Evolutionary conservation across 2,329 filamentous ascomycete species (phyloP).

Genomic region (Colletotrichum sidae): DNA sequence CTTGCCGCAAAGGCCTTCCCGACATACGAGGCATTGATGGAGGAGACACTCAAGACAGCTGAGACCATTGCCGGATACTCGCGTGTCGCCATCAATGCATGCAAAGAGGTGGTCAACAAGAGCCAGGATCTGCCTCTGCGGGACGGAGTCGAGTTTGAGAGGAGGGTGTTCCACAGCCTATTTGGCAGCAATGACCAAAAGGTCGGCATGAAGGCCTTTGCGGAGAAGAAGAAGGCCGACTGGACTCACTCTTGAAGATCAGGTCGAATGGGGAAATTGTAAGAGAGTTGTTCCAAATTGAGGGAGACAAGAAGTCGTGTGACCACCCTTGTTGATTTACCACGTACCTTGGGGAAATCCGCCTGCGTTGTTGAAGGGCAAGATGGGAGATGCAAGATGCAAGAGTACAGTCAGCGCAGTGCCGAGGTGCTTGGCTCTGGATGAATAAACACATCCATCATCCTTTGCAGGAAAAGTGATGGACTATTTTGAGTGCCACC

Average conservation of each 20-base stretch:
- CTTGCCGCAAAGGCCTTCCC: constrained; percentile 86
- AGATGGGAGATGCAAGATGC: not conserved
- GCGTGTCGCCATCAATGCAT: constrained; percentile 86
- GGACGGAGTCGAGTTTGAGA: constrained; percentile 95
- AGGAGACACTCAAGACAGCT: constrained; percentile 83
- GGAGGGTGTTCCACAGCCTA: constrained; percentile 89
- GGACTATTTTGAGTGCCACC: constrained; percentile 11
- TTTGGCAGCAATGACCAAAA: constrained; percentile 98
- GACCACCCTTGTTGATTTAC: constrained; percentile 4
- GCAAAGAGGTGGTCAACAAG: constrained; percentile 99
- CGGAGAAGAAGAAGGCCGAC: constrained; percentile 91
- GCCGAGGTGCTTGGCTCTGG: constrained; percentile 17
- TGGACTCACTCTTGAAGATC: constrained; percentile 80
- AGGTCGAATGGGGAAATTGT: constrained; percentile 5
- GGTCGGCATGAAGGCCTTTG: constrained; percentile 95
- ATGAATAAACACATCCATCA: constrained; percentile 1
- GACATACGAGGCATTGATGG: constrained; percentile 83
- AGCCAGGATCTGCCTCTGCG: constrained; percentile 89
- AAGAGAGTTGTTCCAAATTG: constrained; percentile 22
- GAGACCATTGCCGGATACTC: constrained; percentile 91
- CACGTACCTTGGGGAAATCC: constrained; percentile 13
- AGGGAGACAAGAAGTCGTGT: constrained; percentile 24
- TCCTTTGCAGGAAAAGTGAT: not conserved
- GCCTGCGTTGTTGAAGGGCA: constrained; percentile 8
- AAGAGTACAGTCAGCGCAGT: constrained; percentile 30